Conservation (phyloP, 2,329 filamentous ascomycete species). For the Catunica adiposa region DNA sequence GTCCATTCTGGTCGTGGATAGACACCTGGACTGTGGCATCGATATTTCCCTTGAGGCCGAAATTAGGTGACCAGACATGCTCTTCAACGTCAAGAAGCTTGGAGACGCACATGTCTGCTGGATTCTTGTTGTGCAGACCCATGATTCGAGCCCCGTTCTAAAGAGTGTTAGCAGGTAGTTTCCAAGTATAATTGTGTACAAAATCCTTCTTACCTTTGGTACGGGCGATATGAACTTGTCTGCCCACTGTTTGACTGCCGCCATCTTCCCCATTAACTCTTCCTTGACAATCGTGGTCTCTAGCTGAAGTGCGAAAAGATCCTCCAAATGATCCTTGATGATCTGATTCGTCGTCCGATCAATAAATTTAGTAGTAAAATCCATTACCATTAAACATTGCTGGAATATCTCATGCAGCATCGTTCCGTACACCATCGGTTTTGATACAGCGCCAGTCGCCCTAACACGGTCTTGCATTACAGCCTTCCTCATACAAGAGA, state of each 20-base stretch:
- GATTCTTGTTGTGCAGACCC: slow-evolving; percentile 54
- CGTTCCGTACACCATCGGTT: slow-evolving; percentile 77
- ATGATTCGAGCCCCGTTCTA: slow-evolving; percentile 56
- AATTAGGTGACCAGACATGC: slow-evolving; percentile 96
- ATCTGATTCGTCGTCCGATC: slow-evolving; percentile 48
- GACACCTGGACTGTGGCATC: slow-evolving; percentile 87
- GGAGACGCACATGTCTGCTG: slow-evolving; percentile 67
- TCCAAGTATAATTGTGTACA: background rate
- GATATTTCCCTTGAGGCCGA: slow-evolving; percentile 92
- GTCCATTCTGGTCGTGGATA: slow-evolving; percentile 52
- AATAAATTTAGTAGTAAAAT: slow-evolving; percentile 59
- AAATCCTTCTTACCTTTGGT: slow-evolving; percentile 39
- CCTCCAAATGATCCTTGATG: slow-evolving; percentile 66
- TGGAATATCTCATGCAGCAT: slow-evolving; percentile 94
- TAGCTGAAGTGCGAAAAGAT: slow-evolving; percentile 74
- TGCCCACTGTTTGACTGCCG: slow-evolving; percentile 70
- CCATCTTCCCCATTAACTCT: slow-evolving; percentile 69
- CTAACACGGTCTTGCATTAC: slow-evolving; percentile 93
- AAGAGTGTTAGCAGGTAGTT: background rate
- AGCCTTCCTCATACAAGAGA: slow-evolving; percentile 75
- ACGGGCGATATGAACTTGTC: slow-evolving; percentile 56
- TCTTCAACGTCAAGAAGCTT: slow-evolving; percentile 95
- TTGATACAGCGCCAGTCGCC: slow-evolving; percentile 62
- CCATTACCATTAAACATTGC: slow-evolving; percentile 66
- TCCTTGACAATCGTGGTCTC: slow-evolving; percentile 56